phyloP scores from a whole-genome alignment of 441 rosid genomes.

The Daphne laureola region DNA sequence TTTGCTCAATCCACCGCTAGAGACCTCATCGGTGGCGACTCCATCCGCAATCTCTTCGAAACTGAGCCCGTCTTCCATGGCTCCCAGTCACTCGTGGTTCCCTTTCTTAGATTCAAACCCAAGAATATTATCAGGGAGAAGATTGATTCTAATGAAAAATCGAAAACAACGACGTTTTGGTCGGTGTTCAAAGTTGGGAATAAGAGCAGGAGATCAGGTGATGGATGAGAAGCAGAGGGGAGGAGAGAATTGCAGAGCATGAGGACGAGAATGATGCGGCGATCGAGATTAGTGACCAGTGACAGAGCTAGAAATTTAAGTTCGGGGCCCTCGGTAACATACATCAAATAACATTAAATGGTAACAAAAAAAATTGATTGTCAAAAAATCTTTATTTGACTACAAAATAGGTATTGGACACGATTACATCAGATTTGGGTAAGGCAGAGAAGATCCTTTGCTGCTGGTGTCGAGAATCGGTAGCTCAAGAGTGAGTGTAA shows the following conservation, averaged over 20 bases:
- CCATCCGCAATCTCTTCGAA: constrained; percentile 30
- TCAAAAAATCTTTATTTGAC: no score
- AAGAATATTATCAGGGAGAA: constrained; percentile 9
- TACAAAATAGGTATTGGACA: no score
- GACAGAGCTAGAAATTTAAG: no score
- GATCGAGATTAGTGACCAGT: constrained; percentile 38
- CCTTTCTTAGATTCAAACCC: constrained; percentile 33
- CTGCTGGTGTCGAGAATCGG: constrained; percentile 11
- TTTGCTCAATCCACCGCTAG: constrained; percentile 22
- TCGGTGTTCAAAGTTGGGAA: constrained; percentile 12
- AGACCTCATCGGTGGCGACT: constrained; percentile 12
- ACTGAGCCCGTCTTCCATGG: constrained; percentile 46
- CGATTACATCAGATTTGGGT: constrained; percentile 14
- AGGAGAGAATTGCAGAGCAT: constrained; percentile 17
- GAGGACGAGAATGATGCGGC: constrained; percentile 37
- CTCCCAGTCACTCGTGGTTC: constrained; percentile 40
- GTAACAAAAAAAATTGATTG: no score
- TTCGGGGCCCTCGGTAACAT: no score
- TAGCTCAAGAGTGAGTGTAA: no score
- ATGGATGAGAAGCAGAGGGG: constrained; percentile 10
- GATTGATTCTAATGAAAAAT: constrained; percentile 3
- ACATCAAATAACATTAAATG: no score
- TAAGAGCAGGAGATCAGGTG: constrained; percentile 11
- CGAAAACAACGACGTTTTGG: constrained; percentile 12
- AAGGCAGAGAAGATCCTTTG: constrained; percentile 20